phyloP scores from a whole-genome alignment of 306 rosid species.

The Canavalia gladiata region DNA sequence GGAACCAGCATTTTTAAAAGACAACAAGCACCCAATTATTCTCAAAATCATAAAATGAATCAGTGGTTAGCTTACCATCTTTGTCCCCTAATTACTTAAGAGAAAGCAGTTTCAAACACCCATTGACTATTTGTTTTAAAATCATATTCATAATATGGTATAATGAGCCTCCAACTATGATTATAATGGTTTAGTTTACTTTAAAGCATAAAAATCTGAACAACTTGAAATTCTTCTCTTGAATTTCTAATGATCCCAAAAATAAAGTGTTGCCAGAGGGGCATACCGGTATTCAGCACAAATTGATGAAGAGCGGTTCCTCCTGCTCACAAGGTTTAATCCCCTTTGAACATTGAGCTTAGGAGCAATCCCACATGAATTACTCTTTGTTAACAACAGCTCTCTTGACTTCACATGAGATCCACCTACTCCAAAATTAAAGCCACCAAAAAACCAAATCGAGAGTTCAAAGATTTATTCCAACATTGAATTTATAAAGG shows the following conservation, averaged over 20 bases:
- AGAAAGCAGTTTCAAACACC: background rate
- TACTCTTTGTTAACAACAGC: constrained; percentile 54
- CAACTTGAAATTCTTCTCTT: background rate
- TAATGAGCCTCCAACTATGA: background rate
- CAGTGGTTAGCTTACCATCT: background rate
- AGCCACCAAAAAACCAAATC: background rate
- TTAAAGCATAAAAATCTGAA: background rate
- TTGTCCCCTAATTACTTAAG: background rate
- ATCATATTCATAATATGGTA: background rate
- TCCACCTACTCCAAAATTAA: constrained; percentile 60
- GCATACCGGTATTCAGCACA: constrained; percentile 77
- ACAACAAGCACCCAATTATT: constrained; percentile 5
- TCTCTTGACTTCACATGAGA: constrained; percentile 63
- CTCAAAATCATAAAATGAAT: constrained; percentile 13
- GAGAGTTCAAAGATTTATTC: background rate
- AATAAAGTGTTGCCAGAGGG: constrained; percentile 21
- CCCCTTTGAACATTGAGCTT: constrained; percentile 64
- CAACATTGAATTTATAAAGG: background rate
- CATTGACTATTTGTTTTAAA: background rate
- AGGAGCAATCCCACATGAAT: constrained; percentile 56
- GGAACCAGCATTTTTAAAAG: constrained; percentile 12
- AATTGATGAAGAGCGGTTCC: constrained; percentile 59
- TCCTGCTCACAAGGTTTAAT: constrained; percentile 48
- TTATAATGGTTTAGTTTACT: background rate
- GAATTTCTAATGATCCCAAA: constrained; percentile 1